Percentiles rank a stretch among this genome's conserved stretches.
Evolutionary conservation across 805 yeast genomes (phyloP).

Genomic region (Saturnispora diversa): DNA sequence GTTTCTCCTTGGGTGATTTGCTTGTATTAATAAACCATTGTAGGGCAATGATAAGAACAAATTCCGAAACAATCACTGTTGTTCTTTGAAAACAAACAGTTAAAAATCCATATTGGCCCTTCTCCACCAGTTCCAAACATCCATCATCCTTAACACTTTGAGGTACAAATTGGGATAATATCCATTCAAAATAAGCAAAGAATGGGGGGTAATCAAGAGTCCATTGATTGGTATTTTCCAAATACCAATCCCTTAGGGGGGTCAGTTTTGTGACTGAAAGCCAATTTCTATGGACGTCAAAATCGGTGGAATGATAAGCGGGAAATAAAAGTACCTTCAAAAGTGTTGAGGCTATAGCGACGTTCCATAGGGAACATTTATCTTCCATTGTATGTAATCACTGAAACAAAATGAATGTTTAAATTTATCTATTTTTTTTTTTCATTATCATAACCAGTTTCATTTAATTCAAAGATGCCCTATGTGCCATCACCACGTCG

Average conservation of each 20-base stretch:
- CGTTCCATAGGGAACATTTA: conserved; percentile 51
- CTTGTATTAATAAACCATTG: conserved; percentile 61
- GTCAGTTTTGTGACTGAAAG: conserved; percentile 75
- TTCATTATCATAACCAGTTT: background rate
- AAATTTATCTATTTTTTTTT: conserved; percentile 23
- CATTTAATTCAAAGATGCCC: conserved; percentile 10
- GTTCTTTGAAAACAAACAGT: conserved; percentile 75
- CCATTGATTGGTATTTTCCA: conserved; percentile 76
- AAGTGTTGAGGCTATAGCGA: conserved; percentile 55
- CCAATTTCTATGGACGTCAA: conserved; percentile 98
- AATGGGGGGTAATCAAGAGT: conserved; percentile 97
- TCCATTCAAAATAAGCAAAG: conserved; percentile 92
- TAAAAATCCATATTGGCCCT: conserved; percentile 66
- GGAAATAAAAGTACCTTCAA: conserved; percentile 58
- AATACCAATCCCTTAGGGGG: conserved; percentile 77
- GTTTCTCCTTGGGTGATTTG: conserved; percentile 28
- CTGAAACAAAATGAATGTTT: background rate
- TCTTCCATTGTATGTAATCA: conserved; percentile 8
- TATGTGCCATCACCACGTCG: conserved; percentile 13
- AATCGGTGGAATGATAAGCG: conserved; percentile 90
- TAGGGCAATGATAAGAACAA: conserved; percentile 57
- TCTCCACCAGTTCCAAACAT: conserved; percentile 57
- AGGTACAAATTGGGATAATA: conserved; percentile 66
- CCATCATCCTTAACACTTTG: conserved; percentile 58
- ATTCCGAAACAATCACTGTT: conserved; percentile 74